phyloP scores from a whole-genome alignment of 2,329 filamentous ascomycete species.

The Ceratocystis alfenasii region DNA sequence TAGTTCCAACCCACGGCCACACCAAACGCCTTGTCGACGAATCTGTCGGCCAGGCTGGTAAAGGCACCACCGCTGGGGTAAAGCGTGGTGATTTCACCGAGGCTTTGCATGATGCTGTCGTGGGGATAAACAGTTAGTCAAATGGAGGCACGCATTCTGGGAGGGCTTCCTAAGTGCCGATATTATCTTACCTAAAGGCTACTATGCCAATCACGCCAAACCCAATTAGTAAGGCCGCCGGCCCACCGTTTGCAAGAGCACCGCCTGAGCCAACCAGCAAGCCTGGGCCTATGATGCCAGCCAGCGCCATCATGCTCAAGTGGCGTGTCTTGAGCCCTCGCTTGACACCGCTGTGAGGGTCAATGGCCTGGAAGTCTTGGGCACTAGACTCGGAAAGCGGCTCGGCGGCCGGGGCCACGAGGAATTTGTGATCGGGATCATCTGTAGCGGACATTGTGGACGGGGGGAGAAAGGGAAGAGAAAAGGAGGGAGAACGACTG shows the following conservation, averaged over 20 bases:
- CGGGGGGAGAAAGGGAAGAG: background rate
- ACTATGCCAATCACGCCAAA: constrained; percentile 52
- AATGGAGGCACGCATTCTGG: too few relatives aligned
- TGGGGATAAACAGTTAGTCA: background rate
- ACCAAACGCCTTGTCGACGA: constrained; percentile 58
- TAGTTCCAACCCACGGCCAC: constrained; percentile 62
- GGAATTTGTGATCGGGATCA: constrained; percentile 9
- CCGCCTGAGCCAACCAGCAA: constrained; percentile 60
- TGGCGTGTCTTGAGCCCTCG: constrained; percentile 57
- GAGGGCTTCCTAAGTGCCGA: too few relatives aligned
- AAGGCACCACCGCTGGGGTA: constrained; percentile 62
- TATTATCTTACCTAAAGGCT: constrained; percentile 21
- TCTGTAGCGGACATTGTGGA: background rate
- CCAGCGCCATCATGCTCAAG: constrained; percentile 53
- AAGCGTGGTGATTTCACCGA: constrained; percentile 62
- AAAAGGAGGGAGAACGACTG: background rate
- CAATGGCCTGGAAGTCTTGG: constrained; percentile 36
- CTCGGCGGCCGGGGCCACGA: constrained; percentile 3
- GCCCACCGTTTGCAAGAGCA: constrained; percentile 55
- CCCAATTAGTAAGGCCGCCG: constrained; percentile 59
- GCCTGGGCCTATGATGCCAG: constrained; percentile 55
- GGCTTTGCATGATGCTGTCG: constrained; percentile 51
- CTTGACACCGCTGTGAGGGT: constrained; percentile 54
- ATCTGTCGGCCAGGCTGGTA: constrained; percentile 55
- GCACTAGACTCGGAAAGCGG: constrained; percentile 31